These are phyloP conservation scores for Golubevia sp. DNA, from an alignment of 1,284 basidiomycete species.

Conservation along the genomic window DNA sequence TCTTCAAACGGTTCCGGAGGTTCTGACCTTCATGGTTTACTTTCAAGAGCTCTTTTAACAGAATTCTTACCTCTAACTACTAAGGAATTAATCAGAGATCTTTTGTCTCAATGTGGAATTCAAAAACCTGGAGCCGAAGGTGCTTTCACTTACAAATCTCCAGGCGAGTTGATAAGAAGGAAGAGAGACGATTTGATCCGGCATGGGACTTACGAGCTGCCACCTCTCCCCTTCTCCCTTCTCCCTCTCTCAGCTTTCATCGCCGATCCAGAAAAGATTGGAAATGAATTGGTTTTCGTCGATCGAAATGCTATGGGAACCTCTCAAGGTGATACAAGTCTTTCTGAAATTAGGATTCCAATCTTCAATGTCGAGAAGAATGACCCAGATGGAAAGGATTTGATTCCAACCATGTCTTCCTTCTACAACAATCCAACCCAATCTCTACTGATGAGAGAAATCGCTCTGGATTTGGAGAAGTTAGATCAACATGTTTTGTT, in stretches of 20 bases:
- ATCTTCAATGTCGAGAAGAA: conserved; percentile 38
- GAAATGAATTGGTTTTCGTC: conserved; percentile 18
- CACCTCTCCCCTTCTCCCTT: too few relatives aligned
- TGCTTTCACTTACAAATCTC: conserved; percentile 35
- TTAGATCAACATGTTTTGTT: conserved; percentile 60
- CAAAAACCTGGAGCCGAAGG: conserved; percentile 44
- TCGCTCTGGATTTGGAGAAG: conserved; percentile 57
- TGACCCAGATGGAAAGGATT: conserved; percentile 54
- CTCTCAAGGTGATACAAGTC: not conserved
- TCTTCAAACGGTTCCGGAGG: conserved; percentile 6
- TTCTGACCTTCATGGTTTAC: conserved; percentile 42
- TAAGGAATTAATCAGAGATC: conserved; percentile 38
- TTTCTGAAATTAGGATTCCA: conserved; percentile 22
- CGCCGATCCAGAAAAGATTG: conserved; percentile 21
- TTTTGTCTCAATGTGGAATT: conserved; percentile 47
- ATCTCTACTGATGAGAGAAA: conserved; percentile 49
- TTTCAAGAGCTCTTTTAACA: conserved; percentile 55
- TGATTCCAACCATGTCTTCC: conserved; percentile 51
- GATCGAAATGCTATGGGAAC: conserved; percentile 14
- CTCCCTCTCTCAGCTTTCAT: too few relatives aligned
- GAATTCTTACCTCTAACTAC: conserved; percentile 61
- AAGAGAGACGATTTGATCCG: conserved; percentile 10
- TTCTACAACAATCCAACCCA: conserved; percentile 58
- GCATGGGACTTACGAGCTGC: conserved; percentile 20
- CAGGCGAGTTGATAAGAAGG: conserved; percentile 23